Evolutionary conservation across 495 filamentous ascomycete genomes (phyloP), one percentile per base, ranked within the genome.

Genomic region (Penicillium longicatenatum): DNA sequence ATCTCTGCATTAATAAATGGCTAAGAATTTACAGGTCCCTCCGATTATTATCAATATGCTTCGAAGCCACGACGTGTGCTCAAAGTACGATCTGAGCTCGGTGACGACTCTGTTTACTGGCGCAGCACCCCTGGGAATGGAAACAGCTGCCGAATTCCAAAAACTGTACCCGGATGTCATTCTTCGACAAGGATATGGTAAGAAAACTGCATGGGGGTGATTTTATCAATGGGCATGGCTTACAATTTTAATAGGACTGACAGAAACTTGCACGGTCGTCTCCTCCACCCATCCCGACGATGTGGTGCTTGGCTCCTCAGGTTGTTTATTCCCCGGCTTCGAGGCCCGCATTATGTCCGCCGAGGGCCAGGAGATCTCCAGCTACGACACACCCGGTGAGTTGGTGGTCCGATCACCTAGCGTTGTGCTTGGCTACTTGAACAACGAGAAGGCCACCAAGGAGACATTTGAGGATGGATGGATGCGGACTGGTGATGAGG

Each of bases 401-500:
- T 80, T 97, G 24, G 77, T 90, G 4, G 79, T 93, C 4, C 86
- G 88, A 70, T 84, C 83, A 1, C 92, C 91, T 0, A 87, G 87
- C 26, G 85, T 95, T 20, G 86, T 89, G 2, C 70, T 94, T 3
- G 92, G 92, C 9, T 97, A 97, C 61, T 74, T 95, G 47, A 86
- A 92, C 72, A 96, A 96, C 63, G 86, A 89, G 22, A 86, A 87
- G 62, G 92, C 92, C 16, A 95, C 83, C 35, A 79, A 81, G 47
- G 91, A 96, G 64, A 91, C 92, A 0, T 96, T 89, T 57, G 81
- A 81, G 63, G 84, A 92, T 59, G 82, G 87, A 12, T 97, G 89
- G 86, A 86, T 96, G 81, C 81, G 81, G 20, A 97, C 92, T 1
- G 92, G 92, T 21, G 92, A 97, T 64, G 91, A 95, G 66, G 92